A percentile compares a stretch with the other conserved stretches of the same genome.
Conservation (phyloP, 1,139 yeast species). For the Yarrowia galli region DNA sequence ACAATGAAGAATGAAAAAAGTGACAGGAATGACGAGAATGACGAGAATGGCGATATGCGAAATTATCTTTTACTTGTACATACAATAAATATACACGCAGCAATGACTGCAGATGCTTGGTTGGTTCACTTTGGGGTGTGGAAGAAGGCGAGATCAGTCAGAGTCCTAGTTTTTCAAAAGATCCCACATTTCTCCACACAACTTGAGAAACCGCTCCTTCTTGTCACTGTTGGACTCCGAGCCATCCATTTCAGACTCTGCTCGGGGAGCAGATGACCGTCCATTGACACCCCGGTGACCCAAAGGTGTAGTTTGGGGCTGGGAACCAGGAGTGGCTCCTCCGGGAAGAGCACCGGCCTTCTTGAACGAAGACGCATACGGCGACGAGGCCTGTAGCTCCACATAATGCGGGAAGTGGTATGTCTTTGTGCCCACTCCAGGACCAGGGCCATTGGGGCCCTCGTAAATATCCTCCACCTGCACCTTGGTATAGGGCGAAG, state of each 20-base stretch:
- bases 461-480: conserved; percentile 38
- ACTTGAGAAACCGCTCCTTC: conserved; percentile 46
- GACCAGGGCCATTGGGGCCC: conserved; percentile 24
- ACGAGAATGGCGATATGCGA: neutral
- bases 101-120: conserved; percentile 29
- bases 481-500: conserved; percentile 37
- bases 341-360: conserved; percentile 26
- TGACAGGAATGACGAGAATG: neutral
- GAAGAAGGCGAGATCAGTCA: too few relatives aligned
- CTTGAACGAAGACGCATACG: conserved; percentile 35
- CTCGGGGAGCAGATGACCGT: conserved; percentile 9
- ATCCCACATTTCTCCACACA: conserved; percentile 50
- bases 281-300: conserved; percentile 12
- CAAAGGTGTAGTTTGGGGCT: neutral
- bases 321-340: neutral
- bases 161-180: conserved; percentile 40
- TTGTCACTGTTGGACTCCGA: conserved; percentile 36
- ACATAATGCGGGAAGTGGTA: conserved; percentile 38
- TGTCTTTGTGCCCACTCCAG: conserved; percentile 17
- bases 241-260: conserved; percentile 8
- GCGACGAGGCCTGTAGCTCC: conserved; percentile 36
- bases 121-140: neutral
- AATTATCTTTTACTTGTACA: conserved; percentile 32
- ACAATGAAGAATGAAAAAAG: neutral
- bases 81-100: conserved; percentile 38